Evolutionary conservation across 352 stramenopile genomes (phyloP), one percentile per base, ranked within the genome.

Genomic region (Globisporangium nodosum): DNA sequence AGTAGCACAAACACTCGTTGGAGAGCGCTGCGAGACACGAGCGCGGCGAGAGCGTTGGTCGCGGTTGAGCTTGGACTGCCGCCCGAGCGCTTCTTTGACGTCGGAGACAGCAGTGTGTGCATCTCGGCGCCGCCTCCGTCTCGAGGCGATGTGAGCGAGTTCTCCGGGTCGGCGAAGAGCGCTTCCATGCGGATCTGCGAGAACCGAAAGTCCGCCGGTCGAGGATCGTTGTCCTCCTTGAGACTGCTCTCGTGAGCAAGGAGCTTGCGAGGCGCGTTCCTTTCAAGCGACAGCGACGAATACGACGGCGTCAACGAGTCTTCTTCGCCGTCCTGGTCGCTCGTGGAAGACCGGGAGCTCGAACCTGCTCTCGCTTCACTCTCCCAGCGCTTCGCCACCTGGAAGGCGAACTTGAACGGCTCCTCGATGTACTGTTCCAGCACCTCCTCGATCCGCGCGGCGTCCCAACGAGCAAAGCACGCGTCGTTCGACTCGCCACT

Each of bases 131-230:
- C 47, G 3, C 16, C 24, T 15, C 56, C 49, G 7, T 53, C 61
- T 16, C 55, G 49, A 15, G 51, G 56, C 21, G 61, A 66, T 5
- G 45, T 4, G 6, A 48, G 40, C 12, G 58, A 35, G 24, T 39
- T 54, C 1, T 56, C 30, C 5, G 59, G 30, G 11, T 74, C 56
- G 11, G 78, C 71, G 52, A 88, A 93, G 13, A 93, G 71, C 42
- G 83, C 81, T 47, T 90, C 78, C 75, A 89, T 87, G 43, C 84
- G 74, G 58, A 93, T 91, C 27, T 81, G 69, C 8, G 84, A 93
- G 56, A 82, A 84, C 13, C 79, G 72, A 47, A 90, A 90, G 47
- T 81, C 70, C n/a, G 68, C 63, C 8, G 79, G 75, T 2, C 79
- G 71, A 43, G 81, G 77, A 61, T 91, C 81, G 5, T 39, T n/a